phyloP scores from a whole-genome alignment of 2,329 filamentous ascomycete species.

The Colletotrichum gloeosporioides region DNA sequence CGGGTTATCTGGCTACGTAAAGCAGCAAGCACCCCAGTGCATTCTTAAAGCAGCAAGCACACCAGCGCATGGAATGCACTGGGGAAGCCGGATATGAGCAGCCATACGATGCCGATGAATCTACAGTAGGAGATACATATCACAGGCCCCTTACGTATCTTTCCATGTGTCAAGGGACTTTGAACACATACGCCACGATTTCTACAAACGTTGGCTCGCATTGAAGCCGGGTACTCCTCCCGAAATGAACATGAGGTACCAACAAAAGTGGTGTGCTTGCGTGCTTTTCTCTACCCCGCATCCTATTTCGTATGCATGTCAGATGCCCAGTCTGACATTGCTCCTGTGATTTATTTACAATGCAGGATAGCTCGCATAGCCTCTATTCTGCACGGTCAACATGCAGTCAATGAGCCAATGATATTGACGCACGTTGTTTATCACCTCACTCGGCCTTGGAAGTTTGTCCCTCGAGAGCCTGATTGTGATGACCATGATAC shows the following conservation, averaged over 20 bases:
- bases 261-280: background rate
- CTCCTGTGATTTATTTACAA: background rate
- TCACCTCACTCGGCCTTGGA: background rate
- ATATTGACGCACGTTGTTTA: background rate
- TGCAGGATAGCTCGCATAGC: background rate
- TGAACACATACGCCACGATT: background rate
- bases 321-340: background rate
- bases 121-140: background rate
- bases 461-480: background rate
- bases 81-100: background rate
- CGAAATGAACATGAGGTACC: background rate
- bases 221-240: background rate
- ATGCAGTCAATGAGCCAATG: background rate
- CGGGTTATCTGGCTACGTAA: background rate
- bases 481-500: background rate
- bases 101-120: background rate
- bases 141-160: background rate
- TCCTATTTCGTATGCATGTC: background rate
- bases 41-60: background rate
- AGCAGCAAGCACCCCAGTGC: background rate
- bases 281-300: background rate
- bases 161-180: background rate
- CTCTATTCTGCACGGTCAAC: background rate
- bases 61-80: background rate
- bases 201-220: background rate